These are phyloP conservation scores for Sporothrix brasiliensis DNA, from an alignment of 2,329 filamentous ascomycete genomes.

Conservation along the genomic window DNA sequence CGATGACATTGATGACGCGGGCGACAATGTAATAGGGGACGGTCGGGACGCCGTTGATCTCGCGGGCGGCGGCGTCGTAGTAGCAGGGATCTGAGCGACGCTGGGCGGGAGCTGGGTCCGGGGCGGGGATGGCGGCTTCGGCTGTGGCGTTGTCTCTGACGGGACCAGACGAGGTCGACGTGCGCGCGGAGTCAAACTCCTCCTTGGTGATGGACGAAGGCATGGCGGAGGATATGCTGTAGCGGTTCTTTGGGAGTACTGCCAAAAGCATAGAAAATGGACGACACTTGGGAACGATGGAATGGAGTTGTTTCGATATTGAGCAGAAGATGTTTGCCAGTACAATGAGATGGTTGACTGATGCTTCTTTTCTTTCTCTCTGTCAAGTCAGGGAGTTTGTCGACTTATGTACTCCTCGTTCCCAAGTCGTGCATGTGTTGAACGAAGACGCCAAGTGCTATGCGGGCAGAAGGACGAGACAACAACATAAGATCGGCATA, in stretches of 20 bases:
- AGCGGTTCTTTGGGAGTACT: not conserved
- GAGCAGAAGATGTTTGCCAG: not conserved
- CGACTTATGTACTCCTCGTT: not conserved
- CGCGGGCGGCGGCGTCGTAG: not conserved
- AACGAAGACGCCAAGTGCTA: too few species aligned
- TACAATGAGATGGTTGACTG: too few species aligned
- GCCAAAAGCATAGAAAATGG: not conserved
- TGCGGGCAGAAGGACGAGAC: too few species aligned
- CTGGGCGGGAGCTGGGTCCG: not conserved
- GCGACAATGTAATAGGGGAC: conserved; percentile 9
- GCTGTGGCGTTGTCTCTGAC: too few species aligned
- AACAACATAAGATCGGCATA: too few species aligned
- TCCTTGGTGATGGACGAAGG: not conserved
- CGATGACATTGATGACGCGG: not conserved
- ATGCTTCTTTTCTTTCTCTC: too few species aligned
- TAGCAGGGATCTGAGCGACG: not conserved
- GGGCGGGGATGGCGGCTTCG: not conserved
- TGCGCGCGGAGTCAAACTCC: not conserved
- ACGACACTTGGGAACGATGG: not conserved
- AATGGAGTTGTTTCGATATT: not conserved
- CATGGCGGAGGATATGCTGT: not conserved
- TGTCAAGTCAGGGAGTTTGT: too few species aligned
- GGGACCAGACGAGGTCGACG: not conserved
- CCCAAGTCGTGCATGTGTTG: too few species aligned
- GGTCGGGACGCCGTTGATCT: not conserved